Evolutionary conservation across 225 moss, liverwort and hornwort genomes (phyloP).

Genomic region (Physcomitrellopsis africana): DNA sequence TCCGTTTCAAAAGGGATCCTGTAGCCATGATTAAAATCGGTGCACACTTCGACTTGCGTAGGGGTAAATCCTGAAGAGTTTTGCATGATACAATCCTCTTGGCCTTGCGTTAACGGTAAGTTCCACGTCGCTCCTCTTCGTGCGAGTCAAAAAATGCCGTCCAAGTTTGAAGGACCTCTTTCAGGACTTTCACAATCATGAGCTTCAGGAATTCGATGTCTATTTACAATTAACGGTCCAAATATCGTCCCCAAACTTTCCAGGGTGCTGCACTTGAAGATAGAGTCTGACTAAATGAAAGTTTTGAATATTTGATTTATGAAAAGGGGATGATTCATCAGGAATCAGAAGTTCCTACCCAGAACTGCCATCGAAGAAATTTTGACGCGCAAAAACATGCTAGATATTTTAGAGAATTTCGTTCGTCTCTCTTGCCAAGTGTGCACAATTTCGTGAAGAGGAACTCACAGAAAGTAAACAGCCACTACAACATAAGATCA

Average conservation of each 20-base stretch:
- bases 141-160: not conserved
- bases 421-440: constrained; percentile 11
- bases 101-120: not conserved
- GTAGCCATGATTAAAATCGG: not conserved
- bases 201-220: not conserved
- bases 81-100: not conserved
- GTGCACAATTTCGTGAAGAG: constrained; percentile 15
- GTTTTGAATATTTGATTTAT: not conserved
- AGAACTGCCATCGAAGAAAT: not conserved
- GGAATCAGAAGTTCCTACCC: not conserved
- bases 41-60: constrained; percentile 6
- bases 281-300: not conserved
- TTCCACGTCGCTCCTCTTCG: not conserved
- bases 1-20: not conserved
- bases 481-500: constrained; percentile 19
- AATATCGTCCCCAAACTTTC: not conserved
- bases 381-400: constrained; percentile 19
- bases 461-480: constrained; percentile 34
- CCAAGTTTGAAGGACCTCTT: not conserved
- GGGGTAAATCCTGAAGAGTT: not conserved
- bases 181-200: not conserved
- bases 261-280: not conserved
- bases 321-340: not conserved
- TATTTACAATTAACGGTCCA: not conserved
- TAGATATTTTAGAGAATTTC: not conserved